Conservation (phyloP, 192 early-diverging fungal genomes). For the Coemansia guatemalensis region DNA sequence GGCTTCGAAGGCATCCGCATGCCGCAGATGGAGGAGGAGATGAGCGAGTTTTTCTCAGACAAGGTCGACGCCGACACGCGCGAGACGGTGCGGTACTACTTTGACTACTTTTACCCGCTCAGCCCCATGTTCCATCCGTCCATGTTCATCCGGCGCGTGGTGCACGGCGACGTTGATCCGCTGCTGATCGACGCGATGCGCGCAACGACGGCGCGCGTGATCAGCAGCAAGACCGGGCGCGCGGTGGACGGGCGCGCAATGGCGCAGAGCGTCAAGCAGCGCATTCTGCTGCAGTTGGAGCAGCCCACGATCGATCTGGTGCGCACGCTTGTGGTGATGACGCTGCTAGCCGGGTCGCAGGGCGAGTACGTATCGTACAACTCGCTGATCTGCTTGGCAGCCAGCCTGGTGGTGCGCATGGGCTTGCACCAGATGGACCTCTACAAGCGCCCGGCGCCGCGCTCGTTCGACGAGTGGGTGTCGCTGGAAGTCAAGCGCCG, state of each 20-base stretch:
- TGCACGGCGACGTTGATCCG: conserved; percentile 45
- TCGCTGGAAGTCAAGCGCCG: conserved; percentile 35
- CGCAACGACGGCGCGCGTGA: conserved; percentile 39
- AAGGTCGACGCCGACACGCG: conserved; percentile 31
- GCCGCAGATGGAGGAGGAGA: conserved; percentile 33
- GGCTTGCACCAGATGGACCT: conserved; percentile 51
- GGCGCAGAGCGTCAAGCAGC: conserved; percentile 39
- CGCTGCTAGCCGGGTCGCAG: conserved; percentile 42
- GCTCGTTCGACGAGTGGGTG: conserved; percentile 50
- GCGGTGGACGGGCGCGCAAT: conserved; percentile 32
- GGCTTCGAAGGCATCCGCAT: conserved; percentile 25
- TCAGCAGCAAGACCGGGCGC: conserved; percentile 36
- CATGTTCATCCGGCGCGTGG: conserved; percentile 50
- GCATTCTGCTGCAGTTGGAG: conserved; percentile 40
- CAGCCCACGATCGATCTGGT: conserved; percentile 34
- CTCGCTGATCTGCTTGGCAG: conserved; percentile 51
- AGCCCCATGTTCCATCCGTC: conserved; percentile 54
- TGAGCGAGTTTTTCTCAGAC: conserved; percentile 41
- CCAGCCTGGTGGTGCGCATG: conserved; percentile 45
- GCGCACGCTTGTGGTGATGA: conserved; percentile 42
- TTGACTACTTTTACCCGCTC: conserved; percentile 54
- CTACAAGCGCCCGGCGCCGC: conserved; percentile 32
- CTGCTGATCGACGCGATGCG: conserved; percentile 49
- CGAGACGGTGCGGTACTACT: conserved; percentile 50
- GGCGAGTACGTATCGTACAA: conserved; percentile 53